These are phyloP conservation scores for Sclerotinia trifoliorum DNA, from an alignment of 2,329 filamentous ascomycete species.

Conservation along the genomic window DNA sequence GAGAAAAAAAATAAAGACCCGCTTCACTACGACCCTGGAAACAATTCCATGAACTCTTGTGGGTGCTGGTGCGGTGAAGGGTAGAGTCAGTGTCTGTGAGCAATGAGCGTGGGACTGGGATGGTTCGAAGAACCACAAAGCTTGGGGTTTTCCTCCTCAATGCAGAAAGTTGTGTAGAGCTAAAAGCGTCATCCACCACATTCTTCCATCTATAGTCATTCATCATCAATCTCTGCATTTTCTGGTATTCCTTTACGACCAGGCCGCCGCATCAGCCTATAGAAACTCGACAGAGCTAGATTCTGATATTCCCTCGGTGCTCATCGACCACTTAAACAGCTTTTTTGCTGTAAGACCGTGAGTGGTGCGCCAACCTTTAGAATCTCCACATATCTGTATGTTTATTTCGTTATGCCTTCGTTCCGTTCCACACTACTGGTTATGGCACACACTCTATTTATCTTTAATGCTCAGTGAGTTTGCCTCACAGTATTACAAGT, in stretches of 20 bases:
- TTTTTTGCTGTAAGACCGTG: constrained; percentile 26
- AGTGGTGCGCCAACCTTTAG: constrained; percentile 33
- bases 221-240: constrained; percentile 21
- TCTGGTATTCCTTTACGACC: constrained; percentile 12
- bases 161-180: constrained; percentile 31
- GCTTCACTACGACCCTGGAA: constrained; percentile 30
- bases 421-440: constrained; percentile 28
- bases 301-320: constrained; percentile 10
- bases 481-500: constrained; percentile 24
- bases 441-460: constrained; percentile 28
- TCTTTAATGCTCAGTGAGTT: constrained; percentile 28
- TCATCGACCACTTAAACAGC: constrained; percentile 32
- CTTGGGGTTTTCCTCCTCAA: constrained; percentile 22
- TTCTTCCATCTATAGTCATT: constrained; percentile 25
- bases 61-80: constrained; percentile 29
- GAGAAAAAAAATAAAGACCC: constrained; percentile 28
- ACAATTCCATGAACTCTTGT: constrained; percentile 28
- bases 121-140: constrained; percentile 27
- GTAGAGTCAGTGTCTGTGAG: constrained; percentile 34
- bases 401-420: constrained; percentile 26
- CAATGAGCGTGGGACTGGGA: constrained; percentile 33
- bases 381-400: constrained; percentile 31
- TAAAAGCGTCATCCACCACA: constrained; percentile 35
- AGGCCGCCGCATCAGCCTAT: constrained; percentile 21
- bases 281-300: constrained; percentile 6